phyloP scores from a whole-genome alignment of 306 rosid species.

The Casuarina equisetifolia region DNA sequence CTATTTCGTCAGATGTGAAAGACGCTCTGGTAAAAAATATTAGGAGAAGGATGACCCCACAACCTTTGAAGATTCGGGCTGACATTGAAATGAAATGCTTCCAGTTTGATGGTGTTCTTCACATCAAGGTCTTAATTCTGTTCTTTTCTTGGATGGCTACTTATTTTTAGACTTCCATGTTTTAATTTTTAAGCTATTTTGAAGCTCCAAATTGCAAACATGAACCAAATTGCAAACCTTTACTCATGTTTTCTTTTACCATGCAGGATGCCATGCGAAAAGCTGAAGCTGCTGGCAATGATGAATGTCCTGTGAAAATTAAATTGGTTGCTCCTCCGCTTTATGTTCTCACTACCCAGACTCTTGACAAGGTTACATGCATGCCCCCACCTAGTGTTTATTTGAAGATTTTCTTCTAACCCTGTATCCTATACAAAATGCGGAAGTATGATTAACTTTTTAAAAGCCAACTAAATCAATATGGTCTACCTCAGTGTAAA shows the following conservation, averaged over 20 bases:
- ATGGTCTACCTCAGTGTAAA: not conserved
- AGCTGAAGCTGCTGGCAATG: constrained; percentile 94
- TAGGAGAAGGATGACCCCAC: constrained; percentile 95
- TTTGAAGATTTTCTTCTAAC: constrained; percentile 2
- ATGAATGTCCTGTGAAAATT: constrained; percentile 95
- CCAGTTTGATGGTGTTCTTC: constrained; percentile 96
- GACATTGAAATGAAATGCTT: constrained; percentile 97
- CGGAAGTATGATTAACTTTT: not conserved
- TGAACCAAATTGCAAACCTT: not conserved
- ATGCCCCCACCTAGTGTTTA: not conserved
- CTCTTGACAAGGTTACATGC: constrained; percentile 87
- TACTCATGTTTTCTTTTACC: constrained; percentile 6
- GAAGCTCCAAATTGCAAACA: not conserved
- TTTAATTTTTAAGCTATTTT: not conserved
- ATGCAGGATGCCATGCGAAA: constrained; percentile 89
- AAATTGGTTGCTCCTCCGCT: constrained; percentile 97
- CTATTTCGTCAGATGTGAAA: constrained; percentile 81
- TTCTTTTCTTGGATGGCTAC: constrained; percentile 15
- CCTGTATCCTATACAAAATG: not conserved
- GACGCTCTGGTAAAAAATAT: constrained; percentile 79
- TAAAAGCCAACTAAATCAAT: not conserved
- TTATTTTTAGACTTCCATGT: constrained; percentile 4
- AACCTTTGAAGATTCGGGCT: constrained; percentile 92
- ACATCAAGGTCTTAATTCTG: constrained; percentile 65
- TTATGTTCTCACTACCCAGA: constrained; percentile 91